Base-by-base conservation (phyloP, 768 basidiomycete genomes). In the Lactifluus volemus region DNA sequence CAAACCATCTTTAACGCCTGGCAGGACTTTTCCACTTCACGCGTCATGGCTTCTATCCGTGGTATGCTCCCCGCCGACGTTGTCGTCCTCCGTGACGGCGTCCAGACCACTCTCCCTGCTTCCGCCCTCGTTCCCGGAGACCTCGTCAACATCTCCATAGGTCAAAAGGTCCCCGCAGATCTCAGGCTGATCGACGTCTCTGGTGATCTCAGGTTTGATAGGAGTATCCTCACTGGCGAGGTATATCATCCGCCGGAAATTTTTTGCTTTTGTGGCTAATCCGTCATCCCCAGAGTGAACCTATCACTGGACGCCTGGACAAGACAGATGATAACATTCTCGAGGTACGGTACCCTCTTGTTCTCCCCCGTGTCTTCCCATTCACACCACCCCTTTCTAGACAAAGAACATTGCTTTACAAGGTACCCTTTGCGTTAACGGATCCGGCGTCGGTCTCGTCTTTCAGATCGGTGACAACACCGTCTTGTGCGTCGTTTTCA, bases 121-220 rank as follows among this genome's bases (percentile, higher is more conserved):
- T 79, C 81, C 59, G 78, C 84, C 47, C 79, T 86, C 42, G 83
- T 88, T 7, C 80, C 82, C 0, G 88, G 87, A 14, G 88, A 89
- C 67, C 69, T 89, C 32, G 79, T 88, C 55, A 74, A 76, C 1
- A 79, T 89, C 67, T 73, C 73, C 29, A 79, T 87, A 58, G 88
- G 88, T 29, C 82, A 84, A 67, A 83, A 85, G 15, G 79, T 88
- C 2, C 88, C 88, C 0, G 86, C 87, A 4, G 88, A 89, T 67
- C 60, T 89, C 15, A 79, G 83, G 52, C 73, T 89, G n/a, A 77
- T 87, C 39, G 75, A 82, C 4, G 78, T 77, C 25, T 81, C 79
- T 21, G 72, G 78, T 3, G 85, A 87, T 67, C 70, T 85, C 42
- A 77, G 77, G 58, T 81, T 86, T 50, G 86, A 87, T 65, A 75